These are phyloP conservation scores for Arthrocladium fulminans DNA, from an alignment of 2,329 filamentous ascomycete species.

Conservation along the genomic window DNA sequence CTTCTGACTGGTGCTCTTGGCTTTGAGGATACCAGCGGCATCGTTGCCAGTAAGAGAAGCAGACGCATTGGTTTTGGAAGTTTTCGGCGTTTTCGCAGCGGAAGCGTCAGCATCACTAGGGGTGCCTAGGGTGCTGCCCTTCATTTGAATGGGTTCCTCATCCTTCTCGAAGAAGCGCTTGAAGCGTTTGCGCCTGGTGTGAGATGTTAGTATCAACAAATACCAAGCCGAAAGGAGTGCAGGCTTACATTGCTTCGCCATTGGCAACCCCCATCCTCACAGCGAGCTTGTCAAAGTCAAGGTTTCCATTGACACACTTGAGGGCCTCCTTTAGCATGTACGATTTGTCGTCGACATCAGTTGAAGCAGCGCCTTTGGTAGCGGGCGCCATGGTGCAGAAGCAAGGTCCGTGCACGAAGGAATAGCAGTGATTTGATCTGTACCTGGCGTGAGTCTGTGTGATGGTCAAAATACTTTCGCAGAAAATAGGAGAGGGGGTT, in stretches of 20 bases:
- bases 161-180: constrained; percentile 2
- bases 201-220: not conserved
- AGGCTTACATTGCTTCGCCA: constrained; percentile 20
- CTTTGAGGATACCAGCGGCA: constrained; percentile 1
- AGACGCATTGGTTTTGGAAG: constrained; percentile 12
- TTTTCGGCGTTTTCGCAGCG: constrained; percentile 11
- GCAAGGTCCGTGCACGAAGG: too few species aligned
- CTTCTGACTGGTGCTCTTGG: constrained; percentile 10
- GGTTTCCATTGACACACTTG: constrained; percentile 15
- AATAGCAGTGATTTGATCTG: too few species aligned
- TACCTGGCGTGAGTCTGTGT: too few species aligned
- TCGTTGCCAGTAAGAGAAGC: not conserved
- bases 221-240: too few species aligned
- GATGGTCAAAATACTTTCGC: too few species aligned
- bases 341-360: constrained; percentile 4
- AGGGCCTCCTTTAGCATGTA: constrained; percentile 17
- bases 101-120: not conserved
- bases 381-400: constrained; percentile 11
- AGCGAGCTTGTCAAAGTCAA: constrained; percentile 16
- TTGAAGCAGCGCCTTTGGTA: constrained; percentile 7
- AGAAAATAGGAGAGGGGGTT: too few species aligned
- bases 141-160: not conserved
- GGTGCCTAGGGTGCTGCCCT: constrained; percentile 2
- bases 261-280: constrained; percentile 13
- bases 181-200: constrained; percentile 5